Evolutionary conservation across 2,329 filamentous ascomycete genomes (phyloP).

Genomic region (Colletotrichum viniferum): DNA sequence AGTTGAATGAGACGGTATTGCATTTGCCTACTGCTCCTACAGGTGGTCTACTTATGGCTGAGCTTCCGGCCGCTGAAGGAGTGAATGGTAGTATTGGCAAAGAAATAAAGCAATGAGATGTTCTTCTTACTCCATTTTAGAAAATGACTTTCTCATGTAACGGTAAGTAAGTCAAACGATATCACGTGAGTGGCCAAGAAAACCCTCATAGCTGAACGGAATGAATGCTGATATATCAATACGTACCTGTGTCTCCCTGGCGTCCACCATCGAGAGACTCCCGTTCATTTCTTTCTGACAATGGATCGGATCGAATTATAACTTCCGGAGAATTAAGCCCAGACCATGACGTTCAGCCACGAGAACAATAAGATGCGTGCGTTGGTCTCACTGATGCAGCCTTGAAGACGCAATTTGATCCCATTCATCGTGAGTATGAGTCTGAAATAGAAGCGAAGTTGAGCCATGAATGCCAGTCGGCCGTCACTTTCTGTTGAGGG

Average conservation of each 20-base stretch:
- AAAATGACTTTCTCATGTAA: accelerated
- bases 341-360: background rate
- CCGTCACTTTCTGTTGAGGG: background rate
- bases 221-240: background rate
- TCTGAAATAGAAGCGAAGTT: background rate
- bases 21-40: background rate
- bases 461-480: background rate
- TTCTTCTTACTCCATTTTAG: background rate
- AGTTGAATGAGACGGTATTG: background rate
- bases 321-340: background rate
- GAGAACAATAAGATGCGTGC: background rate
- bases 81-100: background rate
- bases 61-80: background rate
- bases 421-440: background rate
- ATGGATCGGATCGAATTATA: background rate
- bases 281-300: background rate
- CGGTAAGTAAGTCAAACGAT: accelerated
- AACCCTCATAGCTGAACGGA: background rate
- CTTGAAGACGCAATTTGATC: background rate
- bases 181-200: background rate
- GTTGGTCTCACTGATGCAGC: background rate
- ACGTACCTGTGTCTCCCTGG: background rate
- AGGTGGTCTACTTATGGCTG: background rate
- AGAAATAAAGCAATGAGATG: background rate
- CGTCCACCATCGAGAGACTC: background rate